Base-by-base conservation (phyloP, 805 yeast species). In the Pichia manshurica region DNA sequence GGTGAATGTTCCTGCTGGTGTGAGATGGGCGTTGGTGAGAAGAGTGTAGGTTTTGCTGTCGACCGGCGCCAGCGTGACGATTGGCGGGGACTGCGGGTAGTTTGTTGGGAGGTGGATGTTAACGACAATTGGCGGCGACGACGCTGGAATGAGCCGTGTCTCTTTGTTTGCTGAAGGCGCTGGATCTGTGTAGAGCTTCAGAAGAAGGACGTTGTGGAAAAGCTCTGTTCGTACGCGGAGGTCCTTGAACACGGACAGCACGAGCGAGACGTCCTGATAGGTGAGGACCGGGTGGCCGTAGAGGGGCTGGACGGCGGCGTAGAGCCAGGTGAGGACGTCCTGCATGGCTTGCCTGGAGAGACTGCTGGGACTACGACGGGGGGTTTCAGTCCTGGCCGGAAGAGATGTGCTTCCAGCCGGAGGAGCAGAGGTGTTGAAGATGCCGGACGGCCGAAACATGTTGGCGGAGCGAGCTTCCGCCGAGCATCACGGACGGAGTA, bases 221-320 rank as follows among this genome's bases (percentile, higher is more conserved):
- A 23, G 9, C 23, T 39, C 42, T 16, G 42, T 23, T 12, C 42
- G 33, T 21, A 39, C 10, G 10, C 76, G 72, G 45, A 89, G 70
- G 1, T 78, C 65, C 0, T 77, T 70, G 54, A 72, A 75, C 4
- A 69, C 63, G 50, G 70, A 73, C n/a, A 84, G 69, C 10, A 77
- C 69, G 38, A 74, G 67, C 10, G 79, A 75, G 0, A 79, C 64
- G 58, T 90, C 95, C 39, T 78, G 75, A 58, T 84, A 87, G 0
- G 78, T 68, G 2, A 74, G 55, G 46, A 78, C 74, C n/a, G 81
- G 73, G 54, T 84, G 72, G 2, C 56, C 46, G 59, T 88, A 87
- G 16, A 38, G 29, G 4, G 39, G 21, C 3, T 20, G 22, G 10
- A 81, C 62, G 19, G 78, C 82, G 39, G 74, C 63, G 54, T 73